These are phyloP conservation scores for Arachis stenosperma DNA, from an alignment of 306 rosid genomes.

Conservation along the genomic window DNA sequence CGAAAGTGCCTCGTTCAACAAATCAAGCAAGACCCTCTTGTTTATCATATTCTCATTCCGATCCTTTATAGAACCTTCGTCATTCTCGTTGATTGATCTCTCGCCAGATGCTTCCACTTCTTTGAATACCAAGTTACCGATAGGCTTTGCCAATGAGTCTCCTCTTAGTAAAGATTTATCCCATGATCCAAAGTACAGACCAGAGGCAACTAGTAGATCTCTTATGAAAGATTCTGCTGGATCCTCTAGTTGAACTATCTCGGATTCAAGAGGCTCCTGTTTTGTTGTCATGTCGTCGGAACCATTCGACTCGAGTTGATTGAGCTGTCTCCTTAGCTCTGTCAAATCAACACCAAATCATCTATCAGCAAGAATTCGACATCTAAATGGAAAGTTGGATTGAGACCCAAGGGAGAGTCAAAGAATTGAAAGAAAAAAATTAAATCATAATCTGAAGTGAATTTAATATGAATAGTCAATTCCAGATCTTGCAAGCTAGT, in stretches of 20 bases:
- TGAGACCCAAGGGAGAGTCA: neutral
- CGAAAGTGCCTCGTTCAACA: conserved; percentile 81
- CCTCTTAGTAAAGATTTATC: conserved; percentile 63
- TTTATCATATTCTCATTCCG: conserved; percentile 49
- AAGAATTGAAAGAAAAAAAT: neutral
- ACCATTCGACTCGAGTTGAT: conserved; percentile 72
- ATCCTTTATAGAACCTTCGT: conserved; percentile 46
- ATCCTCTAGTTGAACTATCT: conserved; percentile 59
- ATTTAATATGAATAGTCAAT: conserved; percentile 20
- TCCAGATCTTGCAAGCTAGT: conserved; percentile 32
- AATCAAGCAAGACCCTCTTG: conserved; percentile 67
- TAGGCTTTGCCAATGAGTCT: conserved; percentile 63
- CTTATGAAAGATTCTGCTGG: conserved; percentile 84
- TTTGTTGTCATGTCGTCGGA: conserved; percentile 49
- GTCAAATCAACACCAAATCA: conserved; percentile 39
- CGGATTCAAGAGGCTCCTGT: conserved; percentile 52
- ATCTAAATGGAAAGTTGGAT: neutral
- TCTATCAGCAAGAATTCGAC: conserved; percentile 33
- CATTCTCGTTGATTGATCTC: conserved; percentile 45
- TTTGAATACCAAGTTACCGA: conserved; percentile 73
- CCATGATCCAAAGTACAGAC: conserved; percentile 82
- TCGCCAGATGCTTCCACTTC: conserved; percentile 82
- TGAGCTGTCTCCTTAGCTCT: conserved; percentile 87
- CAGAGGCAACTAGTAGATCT: conserved; percentile 86
- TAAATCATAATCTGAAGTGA: neutral